phyloP scores from a whole-genome alignment of 2,329 filamentous ascomycete species.

The Scopulariopsis brevicaulis region DNA sequence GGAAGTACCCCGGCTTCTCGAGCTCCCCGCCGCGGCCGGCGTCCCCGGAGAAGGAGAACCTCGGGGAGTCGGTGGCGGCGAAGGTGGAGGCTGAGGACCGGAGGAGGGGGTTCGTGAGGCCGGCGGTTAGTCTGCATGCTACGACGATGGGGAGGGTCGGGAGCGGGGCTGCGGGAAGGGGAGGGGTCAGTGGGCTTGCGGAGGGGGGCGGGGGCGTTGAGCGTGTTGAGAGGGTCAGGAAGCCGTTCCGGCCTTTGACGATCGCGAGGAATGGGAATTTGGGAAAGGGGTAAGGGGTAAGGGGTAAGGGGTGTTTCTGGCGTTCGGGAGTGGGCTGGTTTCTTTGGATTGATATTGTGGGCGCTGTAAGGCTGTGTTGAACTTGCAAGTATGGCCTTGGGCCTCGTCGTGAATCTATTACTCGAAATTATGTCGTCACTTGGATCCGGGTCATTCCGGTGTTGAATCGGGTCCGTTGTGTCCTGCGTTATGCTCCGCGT shows the following conservation, averaged over 20 bases:
- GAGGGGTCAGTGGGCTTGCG: slow-evolving; percentile 16
- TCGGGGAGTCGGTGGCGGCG: background rate
- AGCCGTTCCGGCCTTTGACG: slow-evolving; percentile 46
- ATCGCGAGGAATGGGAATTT: slow-evolving; percentile 25
- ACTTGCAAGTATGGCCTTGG: too few species aligned
- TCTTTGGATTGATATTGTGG: background rate
- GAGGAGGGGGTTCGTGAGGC: slow-evolving; percentile 17
- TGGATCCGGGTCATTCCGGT: background rate
- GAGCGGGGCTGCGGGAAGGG: slow-evolving; percentile 12
- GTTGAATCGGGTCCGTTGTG: background rate
- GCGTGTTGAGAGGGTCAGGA: slow-evolving; percentile 37
- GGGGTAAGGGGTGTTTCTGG: background rate
- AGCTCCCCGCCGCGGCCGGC: slow-evolving; percentile 37
- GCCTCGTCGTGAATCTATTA: too few species aligned
- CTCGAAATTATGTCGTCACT: background rate
- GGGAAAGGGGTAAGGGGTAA: slow-evolving; percentile 2
- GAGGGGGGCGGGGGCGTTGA: slow-evolving; percentile 12
- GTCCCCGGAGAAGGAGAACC: slow-evolving; percentile 7
- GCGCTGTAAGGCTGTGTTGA: background rate
- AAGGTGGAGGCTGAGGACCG: slow-evolving; percentile 12
- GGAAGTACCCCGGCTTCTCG: slow-evolving; percentile 44
- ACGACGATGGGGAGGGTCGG: slow-evolving; percentile 34
- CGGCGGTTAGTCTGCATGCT: slow-evolving; percentile 34
- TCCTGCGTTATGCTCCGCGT: background rate
- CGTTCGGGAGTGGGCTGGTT: background rate